Evolutionary conservation across 306 rosid species (phyloP), one percentile per base, ranked within the genome.

Genomic region (Citrullus mucosospermus): DNA sequence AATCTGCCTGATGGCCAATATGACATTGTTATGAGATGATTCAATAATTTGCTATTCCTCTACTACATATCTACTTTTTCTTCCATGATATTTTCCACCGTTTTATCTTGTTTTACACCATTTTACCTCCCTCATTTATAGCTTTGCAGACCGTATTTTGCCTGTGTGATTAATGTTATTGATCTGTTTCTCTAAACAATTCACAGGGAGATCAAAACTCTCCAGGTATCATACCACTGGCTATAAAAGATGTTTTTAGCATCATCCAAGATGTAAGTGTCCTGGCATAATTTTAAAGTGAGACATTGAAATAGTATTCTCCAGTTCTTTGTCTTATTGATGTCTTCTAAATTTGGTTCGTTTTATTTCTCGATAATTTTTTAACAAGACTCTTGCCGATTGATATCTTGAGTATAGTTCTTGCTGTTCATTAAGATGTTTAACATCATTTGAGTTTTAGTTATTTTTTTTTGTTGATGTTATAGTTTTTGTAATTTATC

Each of bases 191-290:
- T 65, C 69, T 69, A 46, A 78, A 79, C 75, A 73, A 77, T 77
- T 79, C 50, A 80, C 92, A 96, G 99, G 99, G 99, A 80, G 99
- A 96, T 86, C 99, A 92, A 72, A 80, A 83, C 76, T 86, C 91
- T 81, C 99, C 98, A 28, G 99, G 99, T 70, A 72, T 96, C 82
- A 96, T 96, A 81, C 99, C 99, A 3, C 78, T 96, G 89, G 97
- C 99, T 74, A 96, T 96, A 86, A 96, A 96, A 85, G 99, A 96
- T 79, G 99, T 96, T 79, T 96, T 96, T 86, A 89, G 96, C 86
- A 96, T 92, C 72, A 93, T 96, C 74, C 99, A 96, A 88, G 99
- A 96, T 88, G 99, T 96, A 87, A 90, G 97, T 76, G 69, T 78
- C 81, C 81, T 58, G 73, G 17, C 71, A 9, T 77, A 77, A 6